Percentiles rank a stretch among this genome's conserved stretches.
phyloP scores from a whole-genome alignment of 2,329 filamentous ascomycete genomes.

The Hirsutella rhossiliensis region DNA sequence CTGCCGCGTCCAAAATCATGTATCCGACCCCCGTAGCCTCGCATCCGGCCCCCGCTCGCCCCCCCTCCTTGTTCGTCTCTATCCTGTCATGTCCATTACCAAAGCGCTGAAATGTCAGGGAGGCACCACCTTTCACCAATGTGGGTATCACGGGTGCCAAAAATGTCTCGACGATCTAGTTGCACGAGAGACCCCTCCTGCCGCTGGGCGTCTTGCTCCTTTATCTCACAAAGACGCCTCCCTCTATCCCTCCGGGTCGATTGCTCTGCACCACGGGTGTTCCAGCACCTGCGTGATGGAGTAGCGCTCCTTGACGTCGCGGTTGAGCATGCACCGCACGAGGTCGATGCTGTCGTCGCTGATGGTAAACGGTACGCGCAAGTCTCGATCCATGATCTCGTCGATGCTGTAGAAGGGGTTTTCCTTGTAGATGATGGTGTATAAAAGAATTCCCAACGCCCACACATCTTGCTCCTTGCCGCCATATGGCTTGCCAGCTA shows the following conservation, averaged over 20 bases:
- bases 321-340: conserved; percentile 82
- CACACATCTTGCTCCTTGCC: conserved; percentile 98
- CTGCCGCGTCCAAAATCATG: neutral
- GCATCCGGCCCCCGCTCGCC: neutral
- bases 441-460: conserved; percentile 91
- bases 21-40: neutral
- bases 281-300: conserved; percentile 81
- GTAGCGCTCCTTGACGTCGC: conserved; percentile 70
- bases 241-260: conserved; percentile 4
- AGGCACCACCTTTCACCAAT: neutral
- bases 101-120: neutral
- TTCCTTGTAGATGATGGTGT: conserved; percentile 99
- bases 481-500: conserved; percentile 81
- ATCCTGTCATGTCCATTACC: neutral
- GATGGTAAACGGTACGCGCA: conserved; percentile 79
- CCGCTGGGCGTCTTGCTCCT: too few relatives aligned
- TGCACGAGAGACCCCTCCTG: neutral
- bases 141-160: conserved; percentile 1
- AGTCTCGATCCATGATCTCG: conserved; percentile 95
- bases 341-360: conserved; percentile 89
- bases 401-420: conserved; percentile 99
- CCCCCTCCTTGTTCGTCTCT: neutral
- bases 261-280: conserved; percentile 62
- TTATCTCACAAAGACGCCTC: neutral
- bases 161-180: conserved; percentile 1